Evolutionary conservation across 805 yeast genomes (phyloP).

Genomic region (Schizosaccharomyces osmophilus): DNA sequence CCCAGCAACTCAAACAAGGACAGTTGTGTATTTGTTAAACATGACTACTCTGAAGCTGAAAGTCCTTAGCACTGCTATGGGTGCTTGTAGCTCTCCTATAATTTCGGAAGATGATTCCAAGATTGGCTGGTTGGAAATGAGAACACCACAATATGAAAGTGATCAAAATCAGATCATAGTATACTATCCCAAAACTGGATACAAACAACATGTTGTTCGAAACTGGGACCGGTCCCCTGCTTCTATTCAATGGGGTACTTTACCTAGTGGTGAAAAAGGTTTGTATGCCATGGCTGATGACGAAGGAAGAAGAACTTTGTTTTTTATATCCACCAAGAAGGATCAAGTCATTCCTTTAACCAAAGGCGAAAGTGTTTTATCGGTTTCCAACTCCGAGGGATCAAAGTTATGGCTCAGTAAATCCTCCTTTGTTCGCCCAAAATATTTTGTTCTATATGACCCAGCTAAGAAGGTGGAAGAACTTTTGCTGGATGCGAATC

Average conservation of each 20-base stretch:
- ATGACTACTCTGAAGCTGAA: conserved; percentile 4
- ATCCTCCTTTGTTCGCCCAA: neutral
- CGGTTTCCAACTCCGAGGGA: neutral
- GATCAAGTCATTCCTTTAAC: conserved; percentile 5
- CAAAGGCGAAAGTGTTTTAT: neutral
- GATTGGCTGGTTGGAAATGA: conserved; percentile 9
- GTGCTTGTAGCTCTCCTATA: conserved; percentile 10
- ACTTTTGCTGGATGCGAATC: neutral
- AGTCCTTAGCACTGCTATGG: conserved; percentile 6
- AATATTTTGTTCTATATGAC: neutral
- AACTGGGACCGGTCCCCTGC: conserved; percentile 7
- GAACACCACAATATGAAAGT: conserved; percentile 10
- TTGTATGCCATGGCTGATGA: conserved; percentile 7
- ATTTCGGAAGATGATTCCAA: conserved; percentile 9
- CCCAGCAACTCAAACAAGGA: conserved; percentile 10
- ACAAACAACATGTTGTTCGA: neutral
- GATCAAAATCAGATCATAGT: conserved; percentile 8
- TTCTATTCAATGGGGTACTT: conserved; percentile 5
- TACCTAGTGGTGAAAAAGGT: conserved; percentile 3
- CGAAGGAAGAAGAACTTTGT: conserved; percentile 5
- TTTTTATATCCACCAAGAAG: conserved; percentile 1
- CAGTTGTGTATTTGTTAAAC: conserved; percentile 9
- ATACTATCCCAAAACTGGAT: conserved; percentile 5
- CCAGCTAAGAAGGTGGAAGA: neutral
- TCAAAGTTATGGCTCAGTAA: neutral